Percentiles rank a stretch among this genome's conserved stretches.
These are phyloP conservation scores for Pichia cephalocereana DNA, from an alignment of 805 yeast genomes.

Conservation along the genomic window DNA sequence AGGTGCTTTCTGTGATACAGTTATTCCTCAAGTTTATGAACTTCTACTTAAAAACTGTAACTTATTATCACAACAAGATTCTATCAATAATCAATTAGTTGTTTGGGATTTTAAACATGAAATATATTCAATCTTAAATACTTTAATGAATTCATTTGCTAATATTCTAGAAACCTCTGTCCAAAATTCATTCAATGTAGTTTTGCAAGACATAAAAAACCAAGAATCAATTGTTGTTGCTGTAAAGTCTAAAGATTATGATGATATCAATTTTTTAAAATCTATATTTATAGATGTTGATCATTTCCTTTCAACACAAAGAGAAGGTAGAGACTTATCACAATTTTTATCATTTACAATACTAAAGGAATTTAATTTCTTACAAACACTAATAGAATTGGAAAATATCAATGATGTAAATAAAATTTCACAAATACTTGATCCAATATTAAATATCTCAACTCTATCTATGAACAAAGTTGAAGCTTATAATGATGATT, in stretches of 20 bases:
- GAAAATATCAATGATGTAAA: slow-evolving; percentile 9
- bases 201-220: slow-evolving; percentile 14
- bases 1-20: slow-evolving; percentile 25
- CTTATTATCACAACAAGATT: background rate
- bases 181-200: slow-evolving; percentile 8
- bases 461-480: slow-evolving; percentile 33
- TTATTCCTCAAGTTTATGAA: slow-evolving; percentile 20
- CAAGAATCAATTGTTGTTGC: background rate
- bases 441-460: slow-evolving; percentile 30
- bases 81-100: slow-evolving; percentile 8
- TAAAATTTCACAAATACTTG: slow-evolving; percentile 15
- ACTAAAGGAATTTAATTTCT: slow-evolving; percentile 23
- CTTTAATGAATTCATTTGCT: slow-evolving; percentile 19
- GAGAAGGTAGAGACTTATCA: slow-evolving; percentile 17
- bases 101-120: slow-evolving; percentile 21
- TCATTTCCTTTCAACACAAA: slow-evolving; percentile 14
- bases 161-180: slow-evolving; percentile 10
- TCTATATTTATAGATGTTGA: slow-evolving; percentile 15
- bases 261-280: background rate
- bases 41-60: slow-evolving; percentile 14
- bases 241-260: background rate
- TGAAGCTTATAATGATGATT: slow-evolving; percentile 48
- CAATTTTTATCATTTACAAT: slow-evolving; percentile 16
- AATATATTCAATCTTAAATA: slow-evolving; percentile 21
- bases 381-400: slow-evolving; percentile 21